These are phyloP conservation scores for Fraxinus albicans DNA, from an alignment of 305 asterid species.

Conservation along the genomic window DNA sequence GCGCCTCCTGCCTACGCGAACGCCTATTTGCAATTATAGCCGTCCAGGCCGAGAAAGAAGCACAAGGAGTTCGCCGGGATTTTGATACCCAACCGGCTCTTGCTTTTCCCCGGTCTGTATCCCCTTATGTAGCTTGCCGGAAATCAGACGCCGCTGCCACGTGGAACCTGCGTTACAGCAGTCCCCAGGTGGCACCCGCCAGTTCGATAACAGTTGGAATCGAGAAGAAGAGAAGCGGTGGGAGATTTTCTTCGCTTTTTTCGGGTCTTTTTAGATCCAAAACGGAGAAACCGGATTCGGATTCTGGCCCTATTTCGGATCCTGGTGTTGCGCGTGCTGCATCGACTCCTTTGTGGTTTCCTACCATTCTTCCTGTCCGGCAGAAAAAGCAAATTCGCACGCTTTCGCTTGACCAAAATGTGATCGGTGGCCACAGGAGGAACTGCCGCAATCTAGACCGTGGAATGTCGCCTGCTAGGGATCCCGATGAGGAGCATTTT, in stretches of 20 bases:
- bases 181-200: slow-evolving; percentile 56
- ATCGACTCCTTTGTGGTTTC: slow-evolving; percentile 53
- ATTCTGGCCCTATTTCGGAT: neutral
- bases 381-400: slow-evolving; percentile 50
- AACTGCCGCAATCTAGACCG: slow-evolving; percentile 43
- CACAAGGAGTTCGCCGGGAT: slow-evolving; percentile 33
- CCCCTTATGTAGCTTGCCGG: slow-evolving; percentile 69
- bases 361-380: slow-evolving; percentile 40
- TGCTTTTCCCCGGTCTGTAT: slow-evolving; percentile 67
- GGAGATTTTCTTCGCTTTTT: slow-evolving; percentile 41
- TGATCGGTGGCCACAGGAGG: slow-evolving; percentile 29
- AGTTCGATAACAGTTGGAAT: slow-evolving; percentile 25
- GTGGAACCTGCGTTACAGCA: slow-evolving; percentile 38
- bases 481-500: slow-evolving; percentile 54
- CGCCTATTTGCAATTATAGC: slow-evolving; percentile 56
- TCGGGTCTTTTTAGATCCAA: slow-evolving; percentile 60
- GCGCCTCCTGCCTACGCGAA: slow-evolving; percentile 87
- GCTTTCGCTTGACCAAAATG: slow-evolving; percentile 42
- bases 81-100: slow-evolving; percentile 41
- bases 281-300: slow-evolving; percentile 35
- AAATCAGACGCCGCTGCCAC: slow-evolving; percentile 45
- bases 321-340: slow-evolving; percentile 23
- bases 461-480: slow-evolving; percentile 75
- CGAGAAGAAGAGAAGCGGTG: slow-evolving; percentile 25
- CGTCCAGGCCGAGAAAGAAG: slow-evolving; percentile 47